These are phyloP conservation scores for Mikania micrantha DNA, from an alignment of 129 eudicot species.

Conservation along the genomic window DNA sequence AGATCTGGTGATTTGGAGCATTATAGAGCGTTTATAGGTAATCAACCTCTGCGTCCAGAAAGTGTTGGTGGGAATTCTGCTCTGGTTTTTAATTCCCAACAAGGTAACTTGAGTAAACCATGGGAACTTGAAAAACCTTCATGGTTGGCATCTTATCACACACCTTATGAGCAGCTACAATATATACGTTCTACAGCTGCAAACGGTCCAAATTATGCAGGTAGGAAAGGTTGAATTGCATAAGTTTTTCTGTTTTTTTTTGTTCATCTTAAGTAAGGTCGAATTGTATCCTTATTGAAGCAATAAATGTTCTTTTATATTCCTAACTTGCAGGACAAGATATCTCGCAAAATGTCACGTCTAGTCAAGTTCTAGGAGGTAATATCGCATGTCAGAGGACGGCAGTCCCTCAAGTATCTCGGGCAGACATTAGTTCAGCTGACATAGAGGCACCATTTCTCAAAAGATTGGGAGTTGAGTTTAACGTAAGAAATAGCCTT, in stretches of 20 bases:
- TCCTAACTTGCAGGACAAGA: slow-evolving; percentile 19
- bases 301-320: neutral
- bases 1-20: slow-evolving; percentile 11
- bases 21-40: slow-evolving; percentile 16
- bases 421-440: slow-evolving; percentile 19
- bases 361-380: slow-evolving; percentile 19
- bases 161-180: slow-evolving; percentile 20
- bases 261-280: neutral
- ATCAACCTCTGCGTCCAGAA: slow-evolving; percentile 25
- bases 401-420: slow-evolving; percentile 20
- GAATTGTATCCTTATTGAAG: neutral
- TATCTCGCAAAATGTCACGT: slow-evolving; percentile 17
- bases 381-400: slow-evolving; percentile 26
- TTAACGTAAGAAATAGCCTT: slow-evolving; percentile 12
- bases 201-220: slow-evolving; percentile 26
- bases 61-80: slow-evolving; percentile 21
- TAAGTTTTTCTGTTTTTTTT: no score
- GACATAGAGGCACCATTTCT: slow-evolving; percentile 33
- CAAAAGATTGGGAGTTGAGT: slow-evolving; percentile 49
- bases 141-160: slow-evolving; percentile 12
- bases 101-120: slow-evolving; percentile 5
- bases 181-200: slow-evolving; percentile 10
- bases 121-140: slow-evolving; percentile 25
- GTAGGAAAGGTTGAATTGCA: slow-evolving; percentile 19
- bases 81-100: slow-evolving; percentile 16